Evolutionary conservation across 2,329 filamentous ascomycete species (phyloP), one percentile per base, ranked within the genome.

Genomic region (Alternaria postmessia): DNA sequence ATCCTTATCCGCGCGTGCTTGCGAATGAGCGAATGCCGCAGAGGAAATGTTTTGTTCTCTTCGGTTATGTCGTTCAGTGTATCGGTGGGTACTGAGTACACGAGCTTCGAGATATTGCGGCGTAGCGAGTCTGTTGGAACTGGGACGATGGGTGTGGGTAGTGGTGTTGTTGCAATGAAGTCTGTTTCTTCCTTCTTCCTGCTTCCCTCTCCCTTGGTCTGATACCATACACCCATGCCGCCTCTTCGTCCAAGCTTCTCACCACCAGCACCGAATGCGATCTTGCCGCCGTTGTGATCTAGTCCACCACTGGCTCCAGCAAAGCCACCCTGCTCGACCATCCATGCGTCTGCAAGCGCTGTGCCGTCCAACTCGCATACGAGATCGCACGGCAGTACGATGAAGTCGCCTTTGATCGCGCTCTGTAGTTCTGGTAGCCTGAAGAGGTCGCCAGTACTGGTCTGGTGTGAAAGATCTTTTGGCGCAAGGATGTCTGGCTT

Each of bases 101-200:
- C 91, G 5, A 97, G 80, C 59, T 91, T 91, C n/a, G 90, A 90
- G 8, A 96, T 83, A 59, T 88, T 81, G 18, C 86, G 84, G 61
- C 91, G 82, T 53, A 95, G 77, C 1, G 90, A 91, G 30, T 86
- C 87, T 63, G 87, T 85, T 0, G 87, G 84, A 9, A 88, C 83
- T 7, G 86, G 83, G 1, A 88, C 85, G 16, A 84, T 78, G 0
- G 88, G 81, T 5, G 83, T 73, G 4, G 88, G 81, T 6, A 95
- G 81, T 4, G 91, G 88, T 0, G 91, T 86, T 1, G 91, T 93
- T 8, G 90, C 92, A 70, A 97, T 87, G 75, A 97, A 97, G 74
- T 98, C 94, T 2, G 93, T 95, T 77, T 97, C 93, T 77, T 97
- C 93, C 46, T 90, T 90, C 80, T 97, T 98, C 63, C 94, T 86